Conservation (phyloP, 192 early-diverging fungal genomes). For the Umbelopsis sp. region DNA sequence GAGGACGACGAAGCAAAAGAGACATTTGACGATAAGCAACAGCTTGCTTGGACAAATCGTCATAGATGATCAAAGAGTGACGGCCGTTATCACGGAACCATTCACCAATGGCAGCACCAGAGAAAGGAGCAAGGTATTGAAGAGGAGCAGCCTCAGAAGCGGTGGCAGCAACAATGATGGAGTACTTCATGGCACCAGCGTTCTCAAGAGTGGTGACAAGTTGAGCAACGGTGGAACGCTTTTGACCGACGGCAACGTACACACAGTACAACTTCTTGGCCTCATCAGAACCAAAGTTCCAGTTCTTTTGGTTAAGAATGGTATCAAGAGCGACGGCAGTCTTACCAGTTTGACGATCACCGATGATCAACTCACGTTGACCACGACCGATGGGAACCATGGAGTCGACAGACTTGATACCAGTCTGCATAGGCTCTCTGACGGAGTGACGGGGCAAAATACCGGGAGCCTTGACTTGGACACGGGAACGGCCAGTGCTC, state of each 20-base stretch:
- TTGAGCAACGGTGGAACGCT: conserved; percentile 98
- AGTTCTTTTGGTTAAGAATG: conserved; percentile 99
- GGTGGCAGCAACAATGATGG: conserved; percentile 96
- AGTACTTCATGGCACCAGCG: conserved; percentile 98
- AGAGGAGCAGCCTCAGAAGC: conserved; percentile 98
- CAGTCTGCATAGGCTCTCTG: conserved; percentile 99
- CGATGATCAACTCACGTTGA: conserved; percentile 99
- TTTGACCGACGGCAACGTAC: conserved; percentile 99
- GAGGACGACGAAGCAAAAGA: conserved; percentile 97
- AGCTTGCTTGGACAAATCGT: conserved; percentile 99
- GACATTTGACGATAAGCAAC: conserved; percentile 99
- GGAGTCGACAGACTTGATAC: conserved; percentile 99
- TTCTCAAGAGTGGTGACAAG: conserved; percentile 98
- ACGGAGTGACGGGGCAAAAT: conserved; percentile 99
- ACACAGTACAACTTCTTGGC: conserved; percentile 99
- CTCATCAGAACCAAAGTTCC: conserved; percentile 95
- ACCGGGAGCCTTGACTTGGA: conserved; percentile 99
- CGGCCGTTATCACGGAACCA: conserved; percentile 99
- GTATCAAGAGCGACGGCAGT: conserved; percentile 98
- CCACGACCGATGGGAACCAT: conserved; percentile 99
- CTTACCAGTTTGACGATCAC: conserved; percentile 99
- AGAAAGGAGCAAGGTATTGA: conserved; percentile 98
- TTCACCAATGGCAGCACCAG: conserved; percentile 98
- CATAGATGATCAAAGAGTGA: conserved; percentile 98
- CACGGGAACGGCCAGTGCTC: conserved; percentile 84